Conservation (phyloP, 495 filamentous ascomycete species). For the Talaromyces trachyspermus region DNA sequence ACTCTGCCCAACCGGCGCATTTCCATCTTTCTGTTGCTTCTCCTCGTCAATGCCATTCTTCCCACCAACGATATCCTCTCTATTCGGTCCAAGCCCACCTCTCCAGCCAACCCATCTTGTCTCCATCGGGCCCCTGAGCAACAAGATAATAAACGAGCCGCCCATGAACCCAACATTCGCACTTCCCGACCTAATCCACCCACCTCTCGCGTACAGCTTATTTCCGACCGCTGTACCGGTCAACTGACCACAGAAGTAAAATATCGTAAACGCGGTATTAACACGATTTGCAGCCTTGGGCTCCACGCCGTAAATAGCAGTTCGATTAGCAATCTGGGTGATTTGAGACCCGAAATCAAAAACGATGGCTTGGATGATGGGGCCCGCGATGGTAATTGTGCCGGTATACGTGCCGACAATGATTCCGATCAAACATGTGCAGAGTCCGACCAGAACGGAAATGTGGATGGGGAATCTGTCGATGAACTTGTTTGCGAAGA, state of each 20-base stretch:
- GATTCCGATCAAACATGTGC: slow-evolving; percentile 53
- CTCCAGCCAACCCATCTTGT: slow-evolving; percentile 69
- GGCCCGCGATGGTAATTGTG: slow-evolving; percentile 58
- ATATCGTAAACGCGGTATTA: slow-evolving; percentile 80
- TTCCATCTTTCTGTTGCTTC: not conserved
- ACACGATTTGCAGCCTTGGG: slow-evolving; percentile 67
- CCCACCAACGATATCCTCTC: slow-evolving; percentile 2
- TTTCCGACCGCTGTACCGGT: slow-evolving; percentile 70
- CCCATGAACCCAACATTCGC: slow-evolving; percentile 61
- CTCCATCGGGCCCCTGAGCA: slow-evolving; percentile 59
- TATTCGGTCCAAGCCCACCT: slow-evolving; percentile 36
- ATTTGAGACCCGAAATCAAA: slow-evolving; percentile 70
- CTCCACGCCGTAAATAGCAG: slow-evolving; percentile 62
- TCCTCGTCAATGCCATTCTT: slow-evolving; percentile 1
- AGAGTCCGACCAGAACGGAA: slow-evolving; percentile 55
- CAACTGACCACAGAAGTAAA: slow-evolving; percentile 66
- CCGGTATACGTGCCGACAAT: slow-evolving; percentile 65
- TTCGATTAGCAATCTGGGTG: slow-evolving; percentile 67
- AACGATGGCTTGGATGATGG: slow-evolving; percentile 65
- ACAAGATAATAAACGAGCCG: slow-evolving; percentile 48
- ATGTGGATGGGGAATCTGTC: slow-evolving; percentile 61
- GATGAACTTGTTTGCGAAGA: slow-evolving; percentile 64
- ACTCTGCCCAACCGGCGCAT: not conserved
- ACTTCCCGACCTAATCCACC: slow-evolving; percentile 63
- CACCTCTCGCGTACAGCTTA: slow-evolving; percentile 56